Evolutionary conservation across 2,329 filamentous ascomycete species (phyloP).

Genomic region (Alternaria postmessia): DNA sequence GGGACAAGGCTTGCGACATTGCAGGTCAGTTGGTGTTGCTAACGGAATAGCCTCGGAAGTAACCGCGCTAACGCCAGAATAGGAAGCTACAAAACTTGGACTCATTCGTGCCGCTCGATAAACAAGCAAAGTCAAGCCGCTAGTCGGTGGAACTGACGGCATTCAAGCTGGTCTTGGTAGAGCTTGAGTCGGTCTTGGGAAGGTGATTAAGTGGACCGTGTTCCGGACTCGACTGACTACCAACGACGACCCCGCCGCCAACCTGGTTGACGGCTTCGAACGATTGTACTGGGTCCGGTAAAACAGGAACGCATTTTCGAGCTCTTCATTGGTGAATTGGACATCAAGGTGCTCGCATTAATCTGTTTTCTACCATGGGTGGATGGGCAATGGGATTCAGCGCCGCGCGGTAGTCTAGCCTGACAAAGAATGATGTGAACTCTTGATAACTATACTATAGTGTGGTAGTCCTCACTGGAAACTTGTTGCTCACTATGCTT

Average conservation of each 20-base stretch:
- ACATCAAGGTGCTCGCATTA: too few relatives aligned
- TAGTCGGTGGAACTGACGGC: slow-evolving; percentile 6
- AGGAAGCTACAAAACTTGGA: slow-evolving; percentile 16
- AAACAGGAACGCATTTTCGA: too few relatives aligned
- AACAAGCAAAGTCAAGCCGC: slow-evolving; percentile 21
- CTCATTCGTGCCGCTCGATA: slow-evolving; percentile 9
- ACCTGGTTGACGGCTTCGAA: slow-evolving; percentile 9
- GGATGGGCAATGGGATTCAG: too few relatives aligned
- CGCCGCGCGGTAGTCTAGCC: too few relatives aligned
- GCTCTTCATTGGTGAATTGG: too few relatives aligned
- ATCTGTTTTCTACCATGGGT: too few relatives aligned
- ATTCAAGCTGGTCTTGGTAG: slow-evolving; percentile 8
- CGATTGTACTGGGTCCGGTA: not conserved
- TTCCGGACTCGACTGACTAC: not conserved
- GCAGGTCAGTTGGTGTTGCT: not conserved
- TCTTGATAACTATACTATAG: too few relatives aligned
- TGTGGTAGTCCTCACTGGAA: too few relatives aligned
- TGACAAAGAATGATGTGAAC: too few relatives aligned
- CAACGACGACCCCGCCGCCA: not conserved
- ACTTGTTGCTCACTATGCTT: too few relatives aligned
- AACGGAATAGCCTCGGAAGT: slow-evolving; percentile 1
- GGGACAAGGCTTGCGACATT: not conserved
- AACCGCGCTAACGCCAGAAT: slow-evolving; percentile 6
- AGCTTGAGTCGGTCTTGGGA: slow-evolving; percentile 23
- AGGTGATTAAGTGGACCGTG: slow-evolving; percentile 5